Conservation (phyloP, 768 basidiomycete genomes). For the Pleurotus tuoliensis region DNA sequence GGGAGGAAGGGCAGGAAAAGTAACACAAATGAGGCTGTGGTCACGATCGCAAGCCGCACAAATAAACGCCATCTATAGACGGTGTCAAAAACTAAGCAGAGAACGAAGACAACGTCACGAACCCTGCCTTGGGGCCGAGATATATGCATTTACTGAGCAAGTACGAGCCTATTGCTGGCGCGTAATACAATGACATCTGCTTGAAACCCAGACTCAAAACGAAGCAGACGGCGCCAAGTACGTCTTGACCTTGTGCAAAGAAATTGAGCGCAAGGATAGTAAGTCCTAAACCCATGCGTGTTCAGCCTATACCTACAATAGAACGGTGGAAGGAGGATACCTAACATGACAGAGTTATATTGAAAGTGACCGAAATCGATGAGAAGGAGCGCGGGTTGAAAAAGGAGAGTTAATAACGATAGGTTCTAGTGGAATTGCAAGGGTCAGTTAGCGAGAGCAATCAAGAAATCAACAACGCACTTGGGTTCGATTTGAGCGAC, state of each 20-base stretch:
- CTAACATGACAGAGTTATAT: conserved; percentile 94
- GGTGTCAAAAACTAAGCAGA: background rate
- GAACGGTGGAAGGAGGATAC: conserved; percentile 29
- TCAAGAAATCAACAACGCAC: conserved; percentile 33
- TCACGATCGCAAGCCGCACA: conserved; percentile 59
- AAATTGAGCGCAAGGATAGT: conserved; percentile 65
- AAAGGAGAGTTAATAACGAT: conserved; percentile 65
- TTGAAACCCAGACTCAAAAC: conserved; percentile 88
- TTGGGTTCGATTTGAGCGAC: conserved; percentile 74
- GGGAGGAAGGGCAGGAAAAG: conserved; percentile 82
- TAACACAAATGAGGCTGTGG: conserved; percentile 56
- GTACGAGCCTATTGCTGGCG: conserved; percentile 89
- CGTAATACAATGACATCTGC: conserved; percentile 95
- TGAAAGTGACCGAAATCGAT: conserved; percentile 95
- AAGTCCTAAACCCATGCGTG: conserved; percentile 43
- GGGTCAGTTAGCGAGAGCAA: conserved; percentile 2
- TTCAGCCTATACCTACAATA: background rate
- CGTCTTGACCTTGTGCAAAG: conserved; percentile 66
- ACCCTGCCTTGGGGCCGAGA: conserved; percentile 73
- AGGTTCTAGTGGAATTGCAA: conserved; percentile 42
- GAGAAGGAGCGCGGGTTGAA: conserved; percentile 81
- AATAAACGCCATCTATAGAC: conserved; percentile 48
- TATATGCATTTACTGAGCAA: conserved; percentile 86
- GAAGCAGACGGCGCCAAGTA: conserved; percentile 74
- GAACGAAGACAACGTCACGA: conserved; percentile 17